Percentiles rank a stretch among this genome's conserved stretches.
phyloP scores from a whole-genome alignment of 208 protist species.

The Acanthamoeba lugdunensis region DNA sequence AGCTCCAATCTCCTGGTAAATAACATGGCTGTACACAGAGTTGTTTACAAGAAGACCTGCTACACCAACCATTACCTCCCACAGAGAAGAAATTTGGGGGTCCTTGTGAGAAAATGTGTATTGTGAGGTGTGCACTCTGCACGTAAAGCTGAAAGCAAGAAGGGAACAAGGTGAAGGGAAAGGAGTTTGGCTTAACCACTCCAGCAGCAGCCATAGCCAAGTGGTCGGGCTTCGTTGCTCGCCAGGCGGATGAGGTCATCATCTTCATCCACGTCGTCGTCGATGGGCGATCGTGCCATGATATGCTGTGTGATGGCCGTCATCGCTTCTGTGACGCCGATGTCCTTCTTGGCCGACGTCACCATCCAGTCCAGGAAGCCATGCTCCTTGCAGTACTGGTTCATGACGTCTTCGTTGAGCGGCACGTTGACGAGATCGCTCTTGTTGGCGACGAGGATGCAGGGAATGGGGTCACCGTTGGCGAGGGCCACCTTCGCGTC shows the following conservation, averaged over 20 bases:
- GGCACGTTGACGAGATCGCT: conserved; percentile 37
- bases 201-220: conserved; percentile 27
- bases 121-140: background rate
- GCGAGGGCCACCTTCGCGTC: conserved; percentile 75
- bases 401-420: conserved; percentile 67
- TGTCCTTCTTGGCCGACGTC: conserved; percentile 87
- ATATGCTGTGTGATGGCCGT: conserved; percentile 82
- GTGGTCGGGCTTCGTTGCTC: background rate
- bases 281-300: conserved; percentile 77
- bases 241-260: background rate
- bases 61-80: no score
- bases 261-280: background rate
- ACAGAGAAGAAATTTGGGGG: no score
- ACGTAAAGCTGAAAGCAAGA: background rate
- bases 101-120: no score
- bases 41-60: no score
- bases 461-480: conserved; percentile 74
- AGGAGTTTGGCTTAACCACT: background rate
- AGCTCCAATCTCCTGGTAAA: no score
- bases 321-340: conserved; percentile 84
- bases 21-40: no score
- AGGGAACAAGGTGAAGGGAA: background rate
- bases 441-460: conserved; percentile 79
- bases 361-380: conserved; percentile 51
- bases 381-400: conserved; percentile 77